These are phyloP conservation scores for Keithomyces neogunnii DNA, from an alignment of 2,329 filamentous ascomycete genomes.

Conservation along the genomic window DNA sequence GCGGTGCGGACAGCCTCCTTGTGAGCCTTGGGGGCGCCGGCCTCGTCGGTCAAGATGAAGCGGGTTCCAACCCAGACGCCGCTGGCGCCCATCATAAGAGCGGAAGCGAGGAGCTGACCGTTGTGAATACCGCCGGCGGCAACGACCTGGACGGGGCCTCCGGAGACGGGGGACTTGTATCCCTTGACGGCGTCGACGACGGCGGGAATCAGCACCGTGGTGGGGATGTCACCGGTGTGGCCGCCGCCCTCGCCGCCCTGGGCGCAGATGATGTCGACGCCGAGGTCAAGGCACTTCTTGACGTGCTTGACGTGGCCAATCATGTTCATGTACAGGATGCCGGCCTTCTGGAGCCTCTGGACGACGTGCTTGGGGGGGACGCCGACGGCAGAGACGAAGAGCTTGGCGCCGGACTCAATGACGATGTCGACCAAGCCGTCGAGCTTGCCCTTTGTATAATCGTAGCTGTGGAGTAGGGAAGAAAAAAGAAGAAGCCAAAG, in stretches of 20 bases:
- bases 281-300: slow-evolving; percentile 85
- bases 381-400: slow-evolving; percentile 96
- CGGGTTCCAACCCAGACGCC: slow-evolving; percentile 96
- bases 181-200: slow-evolving; percentile 75
- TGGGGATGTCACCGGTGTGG: slow-evolving; percentile 91
- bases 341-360: slow-evolving; percentile 78
- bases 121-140: slow-evolving; percentile 93
- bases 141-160: slow-evolving; percentile 79
- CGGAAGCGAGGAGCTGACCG: slow-evolving; percentile 79
- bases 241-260: slow-evolving; percentile 97
- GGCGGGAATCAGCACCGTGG: slow-evolving; percentile 83
- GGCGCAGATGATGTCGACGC: slow-evolving; percentile 94
- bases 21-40: slow-evolving; percentile 85
- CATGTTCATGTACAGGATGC: slow-evolving; percentile 99
- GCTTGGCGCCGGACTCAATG: slow-evolving; percentile 81
- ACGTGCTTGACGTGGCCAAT: slow-evolving; percentile 99
- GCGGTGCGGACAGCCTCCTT: slow-evolving; percentile 92
- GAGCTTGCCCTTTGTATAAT: slow-evolving; percentile 99
- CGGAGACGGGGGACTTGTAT: slow-evolving; percentile 79
- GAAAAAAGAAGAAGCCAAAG: background rate
- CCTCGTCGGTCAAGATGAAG: slow-evolving; percentile 90
- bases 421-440: slow-evolving; percentile 83
- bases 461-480: slow-evolving; percentile 58
- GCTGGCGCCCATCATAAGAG: slow-evolving; percentile 84
- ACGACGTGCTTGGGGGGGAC: slow-evolving; percentile 84